Evolutionary conservation across 2,329 filamentous ascomycete genomes (phyloP).

Genomic region (Verticillium dahliae): DNA sequence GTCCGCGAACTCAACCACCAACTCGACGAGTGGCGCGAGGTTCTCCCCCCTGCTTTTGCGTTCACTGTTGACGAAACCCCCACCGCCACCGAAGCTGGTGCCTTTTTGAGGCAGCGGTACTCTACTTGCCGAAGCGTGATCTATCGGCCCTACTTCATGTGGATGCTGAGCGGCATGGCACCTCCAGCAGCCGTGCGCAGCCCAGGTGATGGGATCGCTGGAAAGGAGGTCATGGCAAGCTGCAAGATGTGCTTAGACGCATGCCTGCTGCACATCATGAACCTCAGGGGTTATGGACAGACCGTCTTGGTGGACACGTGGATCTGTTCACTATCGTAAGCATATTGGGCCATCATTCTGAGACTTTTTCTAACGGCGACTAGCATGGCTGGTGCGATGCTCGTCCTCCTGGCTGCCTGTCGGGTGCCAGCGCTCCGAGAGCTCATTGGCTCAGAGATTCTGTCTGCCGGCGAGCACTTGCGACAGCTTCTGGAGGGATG

Average conservation of each 20-base stretch:
- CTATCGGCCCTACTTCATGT: conserved; percentile 44
- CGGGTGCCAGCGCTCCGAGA: conserved; percentile 28
- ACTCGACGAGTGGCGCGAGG: conserved; percentile 40
- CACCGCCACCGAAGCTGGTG: conserved; percentile 32
- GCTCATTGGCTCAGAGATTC: conserved; percentile 29
- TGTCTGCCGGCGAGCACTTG: conserved; percentile 33
- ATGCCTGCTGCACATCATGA: conserved; percentile 40
- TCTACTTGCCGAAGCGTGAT: conserved; percentile 46
- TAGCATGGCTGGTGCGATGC: conserved; percentile 43
- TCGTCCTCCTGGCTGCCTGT: conserved; percentile 38
- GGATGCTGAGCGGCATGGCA: conserved; percentile 34
- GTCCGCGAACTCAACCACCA: conserved; percentile 42
- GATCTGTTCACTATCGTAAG: conserved; percentile 48
- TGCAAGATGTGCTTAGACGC: conserved; percentile 40
- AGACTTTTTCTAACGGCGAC: rapidly evolving
- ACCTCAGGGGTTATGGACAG: conserved; percentile 39
- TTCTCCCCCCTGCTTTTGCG: conserved; percentile 33
- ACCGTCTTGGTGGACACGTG: conserved; percentile 47
- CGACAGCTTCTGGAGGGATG: conserved; percentile 31
- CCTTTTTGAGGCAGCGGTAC: conserved; percentile 43
- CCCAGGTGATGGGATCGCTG: conserved; percentile 15
- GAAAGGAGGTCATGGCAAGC: conserved; percentile 28
- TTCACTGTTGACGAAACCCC: conserved; percentile 28
- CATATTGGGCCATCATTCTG: conserved; percentile 1
- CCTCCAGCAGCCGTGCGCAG: background rate